Evolutionary conservation across 805 yeast genomes (phyloP), one percentile per base, ranked within the genome.

Genomic region (Starmerella sp.): DNA sequence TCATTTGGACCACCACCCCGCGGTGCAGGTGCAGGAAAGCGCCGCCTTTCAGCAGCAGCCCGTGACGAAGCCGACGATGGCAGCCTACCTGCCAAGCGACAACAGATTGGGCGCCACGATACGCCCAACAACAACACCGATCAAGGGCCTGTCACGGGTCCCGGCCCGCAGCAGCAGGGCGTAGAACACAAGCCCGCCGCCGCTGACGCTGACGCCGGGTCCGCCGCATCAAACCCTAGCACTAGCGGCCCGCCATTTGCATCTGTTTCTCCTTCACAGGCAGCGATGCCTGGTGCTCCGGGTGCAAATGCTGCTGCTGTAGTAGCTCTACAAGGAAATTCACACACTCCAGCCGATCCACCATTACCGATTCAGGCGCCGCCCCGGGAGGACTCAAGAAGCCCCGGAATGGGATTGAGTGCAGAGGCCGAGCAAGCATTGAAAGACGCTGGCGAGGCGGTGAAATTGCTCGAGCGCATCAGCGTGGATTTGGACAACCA

Each of bases 1-100:
- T 60, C 63, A n/a, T 60, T 60, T 50, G 63, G 62, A n/a, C 60
- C 60, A 3, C 57, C 59, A 10, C 57, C 56, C n/a, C 52, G 57
- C 9, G 45, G 32, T 13, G 30, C 47, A 22, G 45, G 32, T 13
- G 30, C 47, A 22, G 31, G 46, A 22, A 48, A 48, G 54, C 38
- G 39, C 28, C 45, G 22, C 22, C 51, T 39, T 17, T 37, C 17
- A 32, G 32, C n/a, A 31, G n/a, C 14, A 13, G 38, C 15, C 17
- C 41, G 8, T 34, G 39, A 37, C 41, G 42, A 38, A 6, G 32
- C 42, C 34, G 42, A 5, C 35, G 37, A n/a, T 14, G 44, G 41
- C 22, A 28, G 39, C 31, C 37, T 6, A 31, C 39, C 49, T 7
- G 34, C 30, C 30, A 44, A 44, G 48, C 48, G 48, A 14, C 36